Evolutionary conservation across 257 asterid genomes (phyloP).

Genomic region (Solanum paucissectum): DNA sequence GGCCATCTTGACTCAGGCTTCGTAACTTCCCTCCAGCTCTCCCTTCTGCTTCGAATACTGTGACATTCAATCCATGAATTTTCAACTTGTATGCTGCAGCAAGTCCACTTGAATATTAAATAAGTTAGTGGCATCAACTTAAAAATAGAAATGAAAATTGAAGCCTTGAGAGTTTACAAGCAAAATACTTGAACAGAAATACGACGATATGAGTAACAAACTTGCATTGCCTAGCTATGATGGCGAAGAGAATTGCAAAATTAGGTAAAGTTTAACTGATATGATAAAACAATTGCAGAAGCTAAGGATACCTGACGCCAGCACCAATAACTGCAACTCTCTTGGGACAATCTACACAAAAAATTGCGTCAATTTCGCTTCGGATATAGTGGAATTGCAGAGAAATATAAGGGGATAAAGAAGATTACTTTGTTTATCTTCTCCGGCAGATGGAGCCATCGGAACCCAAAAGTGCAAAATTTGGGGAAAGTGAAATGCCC

Average conservation of each 20-base stretch:
- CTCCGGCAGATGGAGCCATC: neutral
- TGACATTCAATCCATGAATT: constrained; percentile 64
- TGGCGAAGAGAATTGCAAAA: neutral
- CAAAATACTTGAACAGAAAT: neutral
- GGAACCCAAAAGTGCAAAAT: neutral
- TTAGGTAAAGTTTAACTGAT: neutral
- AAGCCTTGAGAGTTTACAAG: neutral
- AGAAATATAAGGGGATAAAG: neutral
- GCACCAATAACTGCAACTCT: constrained; percentile 2
- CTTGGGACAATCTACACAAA: neutral
- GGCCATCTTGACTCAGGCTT: constrained; percentile 54
- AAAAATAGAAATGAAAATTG: neutral
- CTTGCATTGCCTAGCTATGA: neutral
- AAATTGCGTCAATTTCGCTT: neutral
- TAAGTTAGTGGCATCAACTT: neutral
- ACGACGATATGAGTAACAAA: neutral
- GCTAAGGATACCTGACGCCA: neutral
- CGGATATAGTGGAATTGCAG: neutral
- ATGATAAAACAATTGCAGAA: neutral
- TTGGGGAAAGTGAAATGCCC: neutral
- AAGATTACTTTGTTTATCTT: neutral
- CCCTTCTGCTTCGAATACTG: constrained; percentile 72
- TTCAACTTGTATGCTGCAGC: constrained; percentile 93
- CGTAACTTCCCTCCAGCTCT: constrained; percentile 83
- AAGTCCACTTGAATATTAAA: constrained; percentile 50